phyloP scores from a whole-genome alignment of 2,329 filamentous ascomycete species.

The Phialocephala sp. region DNA sequence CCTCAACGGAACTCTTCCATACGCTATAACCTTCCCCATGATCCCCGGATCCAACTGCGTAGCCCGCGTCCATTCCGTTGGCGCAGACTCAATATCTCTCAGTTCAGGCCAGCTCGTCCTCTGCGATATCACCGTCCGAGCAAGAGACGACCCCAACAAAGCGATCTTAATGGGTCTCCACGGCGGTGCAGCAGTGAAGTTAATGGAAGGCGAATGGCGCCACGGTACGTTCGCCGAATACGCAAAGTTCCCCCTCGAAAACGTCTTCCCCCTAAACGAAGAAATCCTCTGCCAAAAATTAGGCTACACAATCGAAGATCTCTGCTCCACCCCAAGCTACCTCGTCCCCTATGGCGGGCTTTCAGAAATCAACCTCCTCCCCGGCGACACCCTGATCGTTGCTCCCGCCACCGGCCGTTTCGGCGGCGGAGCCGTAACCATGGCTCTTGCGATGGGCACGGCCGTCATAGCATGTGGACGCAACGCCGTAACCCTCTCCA shows the following conservation, averaged over 20 bases:
- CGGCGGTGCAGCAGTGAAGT: conserved; percentile 40
- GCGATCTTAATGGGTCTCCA: conserved; percentile 42
- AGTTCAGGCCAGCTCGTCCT: conserved; percentile 45
- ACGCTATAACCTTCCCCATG: conserved; percentile 41
- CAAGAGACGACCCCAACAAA: conserved; percentile 43
- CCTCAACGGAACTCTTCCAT: conserved; percentile 44
- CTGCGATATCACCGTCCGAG: conserved; percentile 45
- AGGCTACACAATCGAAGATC: conserved; percentile 20
- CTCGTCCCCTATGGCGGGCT: conserved; percentile 55
- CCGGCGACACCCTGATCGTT: conserved; percentile 54
- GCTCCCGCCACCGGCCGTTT: conserved; percentile 54
- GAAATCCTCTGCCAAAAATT: conserved; percentile 33
- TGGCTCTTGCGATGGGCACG: conserved; percentile 56
- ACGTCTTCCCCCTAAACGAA: conserved; percentile 45
- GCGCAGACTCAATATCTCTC: conserved; percentile 43
- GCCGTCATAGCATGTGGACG: conserved; percentile 55
- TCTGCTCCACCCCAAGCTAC: not conserved
- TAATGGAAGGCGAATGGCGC: conserved; percentile 44
- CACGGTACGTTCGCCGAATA: conserved; percentile 45
- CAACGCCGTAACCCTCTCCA: conserved; percentile 44
- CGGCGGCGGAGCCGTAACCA: conserved; percentile 50
- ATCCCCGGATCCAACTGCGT: conserved; percentile 42
- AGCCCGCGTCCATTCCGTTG: conserved; percentile 43
- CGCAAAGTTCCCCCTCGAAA: conserved; percentile 46
- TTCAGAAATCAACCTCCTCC: conserved; percentile 47